phyloP scores from a whole-genome alignment of 345 rosid species.

The Citrus trifoliata region DNA sequence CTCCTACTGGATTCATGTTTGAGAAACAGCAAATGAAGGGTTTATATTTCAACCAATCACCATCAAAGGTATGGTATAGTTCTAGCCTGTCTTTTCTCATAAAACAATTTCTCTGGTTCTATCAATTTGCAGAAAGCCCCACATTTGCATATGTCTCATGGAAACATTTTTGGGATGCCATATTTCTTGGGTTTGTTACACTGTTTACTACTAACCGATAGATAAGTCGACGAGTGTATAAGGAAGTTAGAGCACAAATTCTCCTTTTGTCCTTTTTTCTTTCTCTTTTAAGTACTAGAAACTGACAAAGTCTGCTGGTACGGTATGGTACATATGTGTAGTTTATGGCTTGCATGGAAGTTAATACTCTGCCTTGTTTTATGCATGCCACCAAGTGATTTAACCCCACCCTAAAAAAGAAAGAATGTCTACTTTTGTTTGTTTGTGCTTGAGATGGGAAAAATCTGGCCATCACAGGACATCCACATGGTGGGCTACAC shows the following conservation, averaged over 20 bases:
- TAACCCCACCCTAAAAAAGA: not conserved
- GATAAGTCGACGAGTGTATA: not conserved
- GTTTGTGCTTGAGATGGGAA: not conserved
- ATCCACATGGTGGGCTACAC: not conserved
- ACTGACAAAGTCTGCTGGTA: not conserved
- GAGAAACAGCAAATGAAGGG: conserved; percentile 90
- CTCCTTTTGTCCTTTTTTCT: not conserved
- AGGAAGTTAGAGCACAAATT: not conserved
- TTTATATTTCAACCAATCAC: conserved; percentile 87
- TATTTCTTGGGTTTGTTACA: not conserved
- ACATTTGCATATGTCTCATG: not conserved
- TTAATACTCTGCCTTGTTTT: not conserved
- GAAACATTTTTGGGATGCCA: not conserved
- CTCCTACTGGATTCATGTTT: conserved; percentile 94
- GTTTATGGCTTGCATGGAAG: not conserved
- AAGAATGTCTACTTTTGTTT: not conserved
- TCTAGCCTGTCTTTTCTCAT: not conserved
- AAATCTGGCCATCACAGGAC: not conserved
- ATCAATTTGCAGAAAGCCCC: not conserved
- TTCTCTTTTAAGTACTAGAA: not conserved
- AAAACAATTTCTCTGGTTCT: not conserved
- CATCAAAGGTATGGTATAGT: conserved; percentile 59
- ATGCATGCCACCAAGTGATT: not conserved
- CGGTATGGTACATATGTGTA: not conserved
- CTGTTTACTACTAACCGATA: not conserved